Base-by-base conservation (phyloP, 495 filamentous ascomycete genomes). In the Physcia stellaris region DNA sequence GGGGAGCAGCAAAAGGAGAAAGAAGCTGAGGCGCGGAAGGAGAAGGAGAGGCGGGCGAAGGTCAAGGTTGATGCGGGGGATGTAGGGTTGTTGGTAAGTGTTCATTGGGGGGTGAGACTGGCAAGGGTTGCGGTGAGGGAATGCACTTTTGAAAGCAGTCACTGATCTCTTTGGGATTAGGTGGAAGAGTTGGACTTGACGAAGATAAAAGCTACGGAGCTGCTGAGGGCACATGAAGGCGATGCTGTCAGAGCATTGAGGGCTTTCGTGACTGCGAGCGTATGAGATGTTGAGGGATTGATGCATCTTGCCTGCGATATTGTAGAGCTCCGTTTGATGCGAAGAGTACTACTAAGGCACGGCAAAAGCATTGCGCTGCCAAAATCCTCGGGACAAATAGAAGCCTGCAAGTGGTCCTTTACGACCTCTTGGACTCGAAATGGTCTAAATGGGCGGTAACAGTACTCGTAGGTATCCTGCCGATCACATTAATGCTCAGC, bases 131-230 rank as follows among this genome's bases (percentile, higher is more conserved):
- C 21, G 5, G n/a, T n/a, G n/a, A n/a, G n/a, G n/a, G n/a, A n/a
- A n/a, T n/a, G n/a, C n/a, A n/a, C n/a, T n/a, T n/a, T n/a, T n/a
- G n/a, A n/a, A n/a, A n/a, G n/a, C n/a, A n/a, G n/a, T n/a, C n/a
- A 26, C 11, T 39, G 18, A n/a, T 39, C 4, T 16, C 9, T 16
- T 27, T 45, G 41, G 1, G 41, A 29, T 21, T 39, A 92, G 83
- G 71, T 81, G 21, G 79, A 86, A 6, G 70, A 93, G 53, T 59
- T 94, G 32, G 84, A 92, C 31, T 54, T 94, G 21, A 69, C 63
- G 11, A 93, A 90, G 58, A 46, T 52, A 4, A 90, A 86, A 55
- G 86, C 86, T 2, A 92, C 83, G 11, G 86, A 94, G 33, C 56
- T 94, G 38, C 68, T 94, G 27, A 79, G 73, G 55, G 60, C 69